phyloP scores from a whole-genome alignment of 306 rosid species.

The Vicia faba region DNA sequence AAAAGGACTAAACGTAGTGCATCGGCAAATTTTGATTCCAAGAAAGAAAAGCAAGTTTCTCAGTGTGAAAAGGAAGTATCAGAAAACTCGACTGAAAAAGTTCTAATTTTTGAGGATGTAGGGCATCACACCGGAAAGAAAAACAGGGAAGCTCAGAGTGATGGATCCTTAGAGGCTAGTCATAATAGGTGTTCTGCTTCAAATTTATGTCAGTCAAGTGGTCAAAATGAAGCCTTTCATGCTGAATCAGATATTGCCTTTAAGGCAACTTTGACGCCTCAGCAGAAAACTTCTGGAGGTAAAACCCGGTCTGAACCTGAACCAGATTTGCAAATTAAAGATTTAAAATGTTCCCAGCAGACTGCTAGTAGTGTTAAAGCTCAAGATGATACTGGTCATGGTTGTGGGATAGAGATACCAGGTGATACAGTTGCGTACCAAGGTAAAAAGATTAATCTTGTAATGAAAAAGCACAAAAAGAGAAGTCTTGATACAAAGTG shows the following conservation, averaged over 20 bases:
- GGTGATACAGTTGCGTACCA: slow-evolving; percentile 20
- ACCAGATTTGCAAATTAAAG: slow-evolving; percentile 26
- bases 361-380: slow-evolving; percentile 36
- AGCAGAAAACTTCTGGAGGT: slow-evolving; percentile 4
- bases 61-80: slow-evolving; percentile 32
- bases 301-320: slow-evolving; percentile 30
- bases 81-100: slow-evolving; percentile 44
- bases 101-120: slow-evolving; percentile 31
- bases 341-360: slow-evolving; percentile 38
- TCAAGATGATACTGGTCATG: slow-evolving; percentile 34
- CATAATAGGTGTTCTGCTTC: slow-evolving; percentile 34
- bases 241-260: slow-evolving; percentile 37
- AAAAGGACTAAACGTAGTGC: slow-evolving; percentile 50
- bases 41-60: slow-evolving; percentile 39
- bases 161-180: slow-evolving; percentile 40
- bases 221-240: slow-evolving; percentile 30
- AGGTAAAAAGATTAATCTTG: slow-evolving; percentile 4
- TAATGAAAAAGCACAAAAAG: background rate
- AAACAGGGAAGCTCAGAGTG: slow-evolving; percentile 34
- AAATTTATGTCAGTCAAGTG: slow-evolving; percentile 29
- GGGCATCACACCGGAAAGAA: slow-evolving; percentile 31
- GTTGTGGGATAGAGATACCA: slow-evolving; percentile 36
- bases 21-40: slow-evolving; percentile 35
- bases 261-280: slow-evolving; percentile 24
- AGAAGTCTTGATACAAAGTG: slow-evolving; percentile 4